Conservation (phyloP, 192 early-diverging fungal genomes). For the Coemansia sp. region DNA sequence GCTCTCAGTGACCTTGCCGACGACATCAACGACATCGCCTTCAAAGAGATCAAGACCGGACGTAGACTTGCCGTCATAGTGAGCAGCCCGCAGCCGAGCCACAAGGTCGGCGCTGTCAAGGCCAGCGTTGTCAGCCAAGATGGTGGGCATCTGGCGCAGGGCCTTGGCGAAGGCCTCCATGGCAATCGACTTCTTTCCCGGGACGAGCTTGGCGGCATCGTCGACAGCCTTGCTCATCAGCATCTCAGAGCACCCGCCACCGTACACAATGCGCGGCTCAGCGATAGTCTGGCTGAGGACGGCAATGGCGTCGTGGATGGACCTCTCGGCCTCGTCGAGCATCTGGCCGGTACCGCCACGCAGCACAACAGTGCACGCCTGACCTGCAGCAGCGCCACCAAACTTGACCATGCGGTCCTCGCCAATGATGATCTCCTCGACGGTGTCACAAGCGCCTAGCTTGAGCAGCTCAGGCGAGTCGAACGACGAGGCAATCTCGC, state of each 20-base stretch:
- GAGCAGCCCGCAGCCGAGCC: constrained; percentile 88
- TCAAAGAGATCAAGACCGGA: constrained; percentile 89
- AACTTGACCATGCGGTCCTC: constrained; percentile 99
- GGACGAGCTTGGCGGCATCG: constrained; percentile 84
- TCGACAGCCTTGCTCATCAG: constrained; percentile 98
- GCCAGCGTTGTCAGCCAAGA: constrained; percentile 96
- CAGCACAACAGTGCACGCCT: constrained; percentile 97
- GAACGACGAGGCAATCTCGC: constrained; percentile 98
- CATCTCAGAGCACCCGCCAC: constrained; percentile 97
- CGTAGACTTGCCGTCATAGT: constrained; percentile 80
- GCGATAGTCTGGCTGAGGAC: constrained; percentile 94
- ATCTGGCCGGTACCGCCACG: constrained; percentile 95
- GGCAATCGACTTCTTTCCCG: constrained; percentile 96
- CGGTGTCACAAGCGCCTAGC: constrained; percentile 92
- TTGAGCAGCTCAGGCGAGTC: constrained; percentile 97
- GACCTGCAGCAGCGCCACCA: constrained; percentile 90
- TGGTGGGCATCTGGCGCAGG: constrained; percentile 95
- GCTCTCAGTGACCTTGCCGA: constrained; percentile 89
- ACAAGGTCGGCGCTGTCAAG: constrained; percentile 95
- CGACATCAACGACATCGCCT: constrained; percentile 80
- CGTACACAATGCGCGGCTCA: constrained; percentile 92
- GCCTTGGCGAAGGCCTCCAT: constrained; percentile 95
- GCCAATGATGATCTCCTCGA: constrained; percentile 99
- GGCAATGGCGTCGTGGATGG: constrained; percentile 94
- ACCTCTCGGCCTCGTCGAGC: constrained; percentile 97